Percentiles rank a stretch among this genome's conserved stretches.
phyloP scores from a whole-genome alignment of 177 flowering plant genomes.

The Vitis hybrid region DNA sequence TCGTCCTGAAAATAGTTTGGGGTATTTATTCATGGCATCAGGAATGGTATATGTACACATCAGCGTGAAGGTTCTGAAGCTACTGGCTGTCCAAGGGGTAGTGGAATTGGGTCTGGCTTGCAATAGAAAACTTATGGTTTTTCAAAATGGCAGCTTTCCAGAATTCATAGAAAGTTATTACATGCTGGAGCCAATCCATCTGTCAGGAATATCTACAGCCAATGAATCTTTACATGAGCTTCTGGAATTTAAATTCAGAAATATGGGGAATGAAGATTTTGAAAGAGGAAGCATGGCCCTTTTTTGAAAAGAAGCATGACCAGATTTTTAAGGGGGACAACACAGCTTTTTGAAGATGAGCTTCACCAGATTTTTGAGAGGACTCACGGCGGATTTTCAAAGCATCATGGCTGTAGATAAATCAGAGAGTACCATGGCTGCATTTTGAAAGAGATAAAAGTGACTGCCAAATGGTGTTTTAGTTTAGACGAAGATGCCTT shows the following conservation, averaged over 20 bases:
- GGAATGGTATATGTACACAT: no score
- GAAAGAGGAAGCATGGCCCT: conserved; percentile 17
- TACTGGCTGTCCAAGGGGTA: no score
- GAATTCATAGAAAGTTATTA: conserved; percentile 80
- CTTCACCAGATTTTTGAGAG: no score
- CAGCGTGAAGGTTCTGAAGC: no score
- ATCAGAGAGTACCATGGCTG: conserved; percentile 9
- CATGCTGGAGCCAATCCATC: conserved; percentile 51
- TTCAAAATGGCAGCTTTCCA: conserved; percentile 18
- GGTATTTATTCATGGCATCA: no score
- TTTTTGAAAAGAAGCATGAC: conserved; percentile 9
- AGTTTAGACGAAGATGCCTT: conserved; percentile 68
- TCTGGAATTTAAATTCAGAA: conserved; percentile 21
- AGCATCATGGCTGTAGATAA: no score
- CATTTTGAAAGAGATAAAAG: conserved; percentile 46
- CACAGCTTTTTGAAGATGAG: no score
- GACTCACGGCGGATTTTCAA: no score
- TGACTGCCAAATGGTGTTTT: conserved; percentile 58
- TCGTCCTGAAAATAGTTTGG: no score
- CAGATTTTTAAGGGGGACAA: no score
- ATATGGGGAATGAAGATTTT: conserved; percentile 21
- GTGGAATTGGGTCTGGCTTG: no score
- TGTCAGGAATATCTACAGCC: conserved; percentile 39
- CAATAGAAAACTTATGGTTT: no score
- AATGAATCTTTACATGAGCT: conserved; percentile 21